Evolutionary conservation across 768 basidiomycete species (phyloP), one percentile per base, ranked within the genome.

Genomic region (Tylopilus sp.): DNA sequence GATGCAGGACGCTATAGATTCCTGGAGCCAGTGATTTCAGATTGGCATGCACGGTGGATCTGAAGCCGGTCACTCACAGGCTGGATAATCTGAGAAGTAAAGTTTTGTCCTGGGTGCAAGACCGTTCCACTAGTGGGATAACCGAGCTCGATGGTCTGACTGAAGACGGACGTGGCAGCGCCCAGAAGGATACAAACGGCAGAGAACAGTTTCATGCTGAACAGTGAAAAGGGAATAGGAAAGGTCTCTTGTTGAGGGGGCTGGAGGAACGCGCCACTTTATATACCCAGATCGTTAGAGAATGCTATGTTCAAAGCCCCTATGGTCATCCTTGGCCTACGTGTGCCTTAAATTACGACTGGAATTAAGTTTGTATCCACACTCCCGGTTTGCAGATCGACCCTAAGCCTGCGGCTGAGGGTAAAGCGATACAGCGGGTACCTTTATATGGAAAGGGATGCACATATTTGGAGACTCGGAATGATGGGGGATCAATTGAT

Each of bases 111-210:
- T 15, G 13, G 51, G 3, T 1, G 1, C 17, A 68, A 28, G 28
- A 60, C 42, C 9, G 53, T 30, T 15, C 68, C 66, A 7, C 57
- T 12, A 6, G 55, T 47, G 20, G 68, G 67, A 25, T 41, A 7
- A 25, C 61, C 63, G 7, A 69, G 48, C 33, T 57, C 48, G 9
- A 68, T 69, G 1, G 67, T 68, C 55, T 69, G 68, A 9, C 59
- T 57, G 9, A 68, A 30, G 10, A 53, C 58, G 33, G 52, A 51
- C 0, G 42, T 52, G 6, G 44, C 53, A 8, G 33, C 54, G 12
- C 46, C 30, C n/a, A 21, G 5, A 10, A 51, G 44, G 22, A 35
- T 18, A 41, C 40, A 26, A 21, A 53, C 26, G n/a, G 28, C 8
- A 10, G 55, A 4, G 38, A 58, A 33, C 30, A 52, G 17, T 40